A percentile compares a stretch with the other conserved stretches of the same genome.
Evolutionary conservation across 2,329 filamentous ascomycete species (phyloP).

Genomic region (Cordyceps tenuipes): DNA sequence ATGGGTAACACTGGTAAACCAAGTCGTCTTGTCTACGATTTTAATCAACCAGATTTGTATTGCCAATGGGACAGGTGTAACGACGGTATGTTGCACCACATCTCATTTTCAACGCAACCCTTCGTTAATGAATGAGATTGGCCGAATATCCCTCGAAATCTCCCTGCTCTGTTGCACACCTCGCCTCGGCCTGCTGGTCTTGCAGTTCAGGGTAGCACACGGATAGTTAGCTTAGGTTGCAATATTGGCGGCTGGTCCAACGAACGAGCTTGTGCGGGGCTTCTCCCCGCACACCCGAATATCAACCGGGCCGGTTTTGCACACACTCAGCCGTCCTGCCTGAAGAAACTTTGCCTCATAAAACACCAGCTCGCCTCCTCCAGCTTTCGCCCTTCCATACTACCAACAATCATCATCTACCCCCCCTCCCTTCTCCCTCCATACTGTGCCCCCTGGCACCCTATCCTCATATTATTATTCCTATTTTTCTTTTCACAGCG

Average conservation of each 20-base stretch:
- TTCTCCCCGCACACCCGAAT: slow-evolving; percentile 5
- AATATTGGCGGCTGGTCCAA: neutral
- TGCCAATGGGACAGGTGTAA: too few relatives aligned
- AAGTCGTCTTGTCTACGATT: neutral
- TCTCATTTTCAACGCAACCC: neutral
- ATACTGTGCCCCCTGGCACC: slow-evolving; percentile 14
- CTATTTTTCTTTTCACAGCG: slow-evolving; percentile 15
- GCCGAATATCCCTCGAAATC: neutral
- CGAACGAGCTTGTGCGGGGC: slow-evolving; percentile 7
- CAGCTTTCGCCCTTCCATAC: slow-evolving; percentile 16
- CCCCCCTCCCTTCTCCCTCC: slow-evolving; percentile 11
- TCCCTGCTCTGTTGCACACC: neutral
- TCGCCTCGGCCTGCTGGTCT: neutral
- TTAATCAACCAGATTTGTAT: too few relatives aligned
- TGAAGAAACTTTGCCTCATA: slow-evolving; percentile 29
- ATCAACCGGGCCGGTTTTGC: slow-evolving; percentile 9
- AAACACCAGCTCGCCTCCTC: slow-evolving; percentile 17
- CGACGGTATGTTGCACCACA: neutral
- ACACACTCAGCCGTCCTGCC: slow-evolving; percentile 17
- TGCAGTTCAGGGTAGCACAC: slow-evolving; percentile 4
- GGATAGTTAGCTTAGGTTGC: too few relatives aligned
- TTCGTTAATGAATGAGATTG: neutral
- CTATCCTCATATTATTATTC: slow-evolving; percentile 13
- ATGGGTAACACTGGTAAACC: neutral
- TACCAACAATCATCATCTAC: slow-evolving; percentile 13